Evolutionary conservation across 352 stramenopile genomes (phyloP).

Genomic region (Pythium coloratum): DNA sequence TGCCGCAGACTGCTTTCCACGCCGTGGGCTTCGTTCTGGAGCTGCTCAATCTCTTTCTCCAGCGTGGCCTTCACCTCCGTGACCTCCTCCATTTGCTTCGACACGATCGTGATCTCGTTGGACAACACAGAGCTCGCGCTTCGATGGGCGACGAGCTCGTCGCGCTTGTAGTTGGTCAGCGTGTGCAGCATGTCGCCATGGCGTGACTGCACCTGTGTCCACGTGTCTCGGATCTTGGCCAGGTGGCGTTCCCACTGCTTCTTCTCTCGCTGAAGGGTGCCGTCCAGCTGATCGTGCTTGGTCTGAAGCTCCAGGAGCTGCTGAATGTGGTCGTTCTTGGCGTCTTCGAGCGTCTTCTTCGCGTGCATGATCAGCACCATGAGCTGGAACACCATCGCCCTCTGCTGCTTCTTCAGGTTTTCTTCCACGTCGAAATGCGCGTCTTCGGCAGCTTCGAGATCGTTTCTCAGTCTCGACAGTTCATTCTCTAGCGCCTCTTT

Average conservation of each 20-base stretch:
- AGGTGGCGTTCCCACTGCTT: constrained; percentile 34
- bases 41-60: constrained; percentile 55
- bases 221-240: constrained; percentile 32
- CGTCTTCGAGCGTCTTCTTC: constrained; percentile 32
- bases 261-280: constrained; percentile 37
- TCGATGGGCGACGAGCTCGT: constrained; percentile 73
- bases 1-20: constrained; percentile 60
- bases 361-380: constrained; percentile 50
- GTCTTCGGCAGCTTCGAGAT: constrained; percentile 75
- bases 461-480: constrained; percentile 41
- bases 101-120: constrained; percentile 73
- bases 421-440: constrained; percentile 68
- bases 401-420: constrained; percentile 53
- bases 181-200: constrained; percentile 69
- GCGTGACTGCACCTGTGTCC: constrained; percentile 36
- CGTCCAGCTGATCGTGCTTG: constrained; percentile 26
- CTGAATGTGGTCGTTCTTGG: constrained; percentile 15
- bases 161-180: constrained; percentile 79
- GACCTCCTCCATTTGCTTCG: constrained; percentile 78
- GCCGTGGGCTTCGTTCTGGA: constrained; percentile 57
- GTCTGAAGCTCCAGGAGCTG: constrained; percentile 23
- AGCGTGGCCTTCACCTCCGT: constrained; percentile 53
- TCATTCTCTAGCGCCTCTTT: constrained; percentile 72
- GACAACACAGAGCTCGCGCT: constrained; percentile 69
- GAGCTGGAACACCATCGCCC: constrained; percentile 54